Conservation (phyloP, 495 filamentous ascomycete species). For the Rusavskia elegans region DNA sequence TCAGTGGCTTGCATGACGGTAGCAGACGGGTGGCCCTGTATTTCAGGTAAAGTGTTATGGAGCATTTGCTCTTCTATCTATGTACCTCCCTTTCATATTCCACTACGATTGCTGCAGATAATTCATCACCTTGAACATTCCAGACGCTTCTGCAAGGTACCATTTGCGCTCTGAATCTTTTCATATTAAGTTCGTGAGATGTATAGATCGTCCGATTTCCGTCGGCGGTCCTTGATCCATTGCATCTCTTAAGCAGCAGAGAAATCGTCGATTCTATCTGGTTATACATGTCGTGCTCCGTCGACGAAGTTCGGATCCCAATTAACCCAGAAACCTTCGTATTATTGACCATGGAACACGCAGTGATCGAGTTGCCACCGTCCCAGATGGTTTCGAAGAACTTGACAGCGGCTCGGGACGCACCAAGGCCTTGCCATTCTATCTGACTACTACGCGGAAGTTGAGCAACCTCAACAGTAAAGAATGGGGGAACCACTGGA, state of each 20-base stretch:
- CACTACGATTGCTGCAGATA: constrained; percentile 25
- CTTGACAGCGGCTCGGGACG: constrained; percentile 14
- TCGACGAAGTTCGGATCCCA: neutral
- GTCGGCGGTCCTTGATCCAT: neutral
- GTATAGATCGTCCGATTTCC: constrained; percentile 6
- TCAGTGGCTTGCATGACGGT: too few species aligned
- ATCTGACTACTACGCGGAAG: constrained; percentile 52
- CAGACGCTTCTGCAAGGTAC: constrained; percentile 32
- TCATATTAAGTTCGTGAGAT: constrained; percentile 6
- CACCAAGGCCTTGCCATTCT: constrained; percentile 53
- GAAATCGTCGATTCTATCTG: neutral
- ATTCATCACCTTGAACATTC: constrained; percentile 21
- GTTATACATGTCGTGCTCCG: neutral
- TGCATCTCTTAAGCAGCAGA: neutral
- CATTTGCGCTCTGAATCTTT: constrained; percentile 19
- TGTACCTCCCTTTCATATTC: constrained; percentile 16
- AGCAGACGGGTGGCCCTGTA: too few species aligned
- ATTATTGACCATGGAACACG: neutral
- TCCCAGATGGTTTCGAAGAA: neutral
- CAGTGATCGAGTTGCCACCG: neutral
- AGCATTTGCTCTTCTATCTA: too few species aligned
- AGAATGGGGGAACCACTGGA: constrained; percentile 38
- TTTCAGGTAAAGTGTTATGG: too few species aligned
- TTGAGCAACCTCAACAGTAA: constrained; percentile 54
- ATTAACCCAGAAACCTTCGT: neutral